Base-by-base conservation (phyloP, 1,284 basidiomycete genomes). In the Ustilago loliicola region DNA sequence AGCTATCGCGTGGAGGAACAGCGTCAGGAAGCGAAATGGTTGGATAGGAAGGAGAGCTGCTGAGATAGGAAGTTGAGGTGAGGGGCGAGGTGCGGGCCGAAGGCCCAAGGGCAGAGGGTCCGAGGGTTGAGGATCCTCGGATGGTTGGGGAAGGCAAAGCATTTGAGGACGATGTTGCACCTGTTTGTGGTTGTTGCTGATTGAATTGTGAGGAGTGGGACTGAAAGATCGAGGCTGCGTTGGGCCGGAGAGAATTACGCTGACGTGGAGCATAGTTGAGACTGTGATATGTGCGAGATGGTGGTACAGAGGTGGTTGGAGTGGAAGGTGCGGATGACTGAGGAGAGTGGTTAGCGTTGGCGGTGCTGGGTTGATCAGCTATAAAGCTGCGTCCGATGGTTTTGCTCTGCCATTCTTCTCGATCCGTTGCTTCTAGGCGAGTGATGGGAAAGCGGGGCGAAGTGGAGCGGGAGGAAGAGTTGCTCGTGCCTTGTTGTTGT, bases 251-350 rank as follows among this genome's bases (percentile, higher is more conserved):
- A 36, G 67, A 70, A 21, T 60, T 63, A 38, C 67, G 67, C 32
- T 70, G 67, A 19, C 67, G 61, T 1, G 67, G 61, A 1, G 67
- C 67, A 29, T 70, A 70, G 42, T 64, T 70, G 38, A 70, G 61
- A 48, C 67, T 70, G 53, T 70, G 57, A 21, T 70, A 70, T 3
- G 67, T 64, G 48, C 66, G 66, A 29, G 66, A 62, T 1, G 59
- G 10, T 29, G 59, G 48, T 6, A 38, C 23, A 8, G 59, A 27
- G 0, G 66, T 62, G 2, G 66, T 58, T 10, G 66, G 66, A 1
- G 66, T 68, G 11, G 66, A 68, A 34, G 66, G 60, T 13, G 59
- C 50, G 3, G 66, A 63, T 5, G 67, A 64, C 15, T 56, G 32
- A 2, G 61, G 55, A 4, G 66, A 60, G 1, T 62, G 60, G 32